These are phyloP conservation scores for Chytridiales sp. DNA, from an alignment of 371 early-diverging fungal species.

Conservation along the genomic window DNA sequence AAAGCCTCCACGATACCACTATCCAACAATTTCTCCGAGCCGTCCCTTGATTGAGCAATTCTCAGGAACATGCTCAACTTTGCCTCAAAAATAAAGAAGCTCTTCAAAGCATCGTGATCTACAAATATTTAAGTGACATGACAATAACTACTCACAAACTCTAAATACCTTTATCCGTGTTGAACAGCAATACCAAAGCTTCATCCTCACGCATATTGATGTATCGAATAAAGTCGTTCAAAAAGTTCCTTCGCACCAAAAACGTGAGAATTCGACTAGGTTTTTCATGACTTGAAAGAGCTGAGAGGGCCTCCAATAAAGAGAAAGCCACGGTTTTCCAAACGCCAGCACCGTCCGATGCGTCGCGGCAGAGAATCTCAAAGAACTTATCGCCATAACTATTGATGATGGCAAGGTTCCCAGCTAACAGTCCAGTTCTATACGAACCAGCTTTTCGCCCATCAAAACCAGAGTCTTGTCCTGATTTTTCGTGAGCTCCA, in stretches of 20 bases:
- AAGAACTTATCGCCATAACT: constrained; percentile 66
- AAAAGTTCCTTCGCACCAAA: constrained; percentile 67
- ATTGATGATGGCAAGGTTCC: constrained; percentile 24
- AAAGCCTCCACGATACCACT: constrained; percentile 77
- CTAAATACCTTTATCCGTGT: constrained; percentile 51
- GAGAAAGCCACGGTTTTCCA: constrained; percentile 86
- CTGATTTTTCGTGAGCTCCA: neutral
- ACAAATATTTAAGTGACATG: constrained; percentile 1
- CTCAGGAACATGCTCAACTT: constrained; percentile 80
- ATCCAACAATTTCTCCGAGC: constrained; percentile 72
- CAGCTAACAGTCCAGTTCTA: constrained; percentile 6
- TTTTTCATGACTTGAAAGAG: constrained; percentile 34
- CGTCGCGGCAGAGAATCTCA: constrained; percentile 74
- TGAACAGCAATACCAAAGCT: constrained; percentile 59
- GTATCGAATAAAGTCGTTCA: constrained; percentile 62
- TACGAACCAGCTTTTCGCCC: neutral
- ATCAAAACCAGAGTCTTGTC: neutral
- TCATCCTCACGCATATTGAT: constrained; percentile 67
- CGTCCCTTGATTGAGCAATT: constrained; percentile 70
- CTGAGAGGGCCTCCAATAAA: constrained; percentile 64
- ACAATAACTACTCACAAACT: constrained; percentile 9
- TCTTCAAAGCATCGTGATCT: constrained; percentile 8
- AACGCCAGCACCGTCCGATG: constrained; percentile 71
- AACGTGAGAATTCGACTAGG: constrained; percentile 60
- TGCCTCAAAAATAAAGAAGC: constrained; percentile 73